Percentiles rank a stretch among this genome's conserved stretches.
Conservation (phyloP, 163 green algal species). For the Coccomyxa subellipsoidea region DNA sequence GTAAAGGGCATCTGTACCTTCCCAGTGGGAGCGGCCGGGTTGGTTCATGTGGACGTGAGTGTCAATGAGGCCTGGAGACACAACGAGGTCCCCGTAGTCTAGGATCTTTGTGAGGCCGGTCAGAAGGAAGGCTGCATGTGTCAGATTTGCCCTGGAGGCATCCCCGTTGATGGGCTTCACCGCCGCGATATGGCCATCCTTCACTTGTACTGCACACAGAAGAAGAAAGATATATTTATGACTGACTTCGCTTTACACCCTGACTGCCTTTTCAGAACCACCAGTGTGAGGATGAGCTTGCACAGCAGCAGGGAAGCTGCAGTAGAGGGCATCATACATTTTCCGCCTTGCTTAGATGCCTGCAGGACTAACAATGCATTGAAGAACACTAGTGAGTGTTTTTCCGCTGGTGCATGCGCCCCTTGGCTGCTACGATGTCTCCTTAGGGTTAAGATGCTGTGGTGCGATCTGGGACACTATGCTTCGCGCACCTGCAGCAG, state of each 20-base stretch:
- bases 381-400: too few species aligned
- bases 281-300: too few species aligned
- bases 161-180: slow-evolving; percentile 10
- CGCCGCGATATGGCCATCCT: slow-evolving; percentile 30
- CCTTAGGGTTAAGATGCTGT: neutral
- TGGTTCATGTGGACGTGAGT: slow-evolving; percentile 95
- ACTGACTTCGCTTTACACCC: too few species aligned
- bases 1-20: slow-evolving; percentile 55
- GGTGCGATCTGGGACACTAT: neutral
- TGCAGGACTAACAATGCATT: too few species aligned
- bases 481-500: slow-evolving; percentile 38
- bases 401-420: too few species aligned
- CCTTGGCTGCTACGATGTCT: too few species aligned
- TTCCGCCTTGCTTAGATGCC: too few species aligned
- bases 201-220: slow-evolving; percentile 38
- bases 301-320: too few species aligned
- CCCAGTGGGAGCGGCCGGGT: slow-evolving; percentile 88
- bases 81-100: slow-evolving; percentile 72
- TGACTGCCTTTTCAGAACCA: too few species aligned
- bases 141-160: slow-evolving; percentile 7
- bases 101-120: slow-evolving; percentile 24
- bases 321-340: too few species aligned
- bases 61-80: slow-evolving; percentile 89
- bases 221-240: neutral
- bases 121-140: neutral